Base-by-base conservation (phyloP, 768 basidiomycete species). In the Panaeolus papilionaceus region DNA sequence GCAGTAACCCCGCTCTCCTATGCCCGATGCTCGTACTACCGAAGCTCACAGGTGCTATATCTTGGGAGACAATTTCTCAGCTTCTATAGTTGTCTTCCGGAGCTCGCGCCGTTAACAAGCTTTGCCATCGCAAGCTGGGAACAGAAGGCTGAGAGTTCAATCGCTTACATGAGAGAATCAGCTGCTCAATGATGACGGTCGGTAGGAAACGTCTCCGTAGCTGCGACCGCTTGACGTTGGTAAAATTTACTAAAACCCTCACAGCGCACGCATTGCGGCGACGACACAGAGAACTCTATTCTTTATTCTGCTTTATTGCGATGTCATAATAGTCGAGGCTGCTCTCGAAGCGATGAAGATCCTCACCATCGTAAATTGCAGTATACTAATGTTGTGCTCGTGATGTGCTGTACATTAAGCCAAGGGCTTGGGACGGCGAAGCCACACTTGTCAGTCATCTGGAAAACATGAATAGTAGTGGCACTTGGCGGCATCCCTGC, bases 161-260 rank as follows among this genome's bases (percentile, higher is more conserved):
- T 58, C 54, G 54, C 54, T 58, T 58, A 58, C 54, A 58, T 58
- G 54, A 58, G 54, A 58, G 54, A 58, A 58, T 58, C 54, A 58
- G 8, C 26, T 58, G 54, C 54, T 37, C 54, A 58, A 33, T 58
- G 28, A 58, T 58, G 54, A 58, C 54, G 54, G 54, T 58, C 28
- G 54, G 54, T 58, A 58, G 54, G 54, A 58, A 33, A 58, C 54
- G 28, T 58, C 8, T 6, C 54, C 54, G 54, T 58, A 58, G 16
- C 54, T 58, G 54, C 26, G 8, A 12, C 16, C 26, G 54, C 28
- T 58, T 58, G 54, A 33, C 6, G 49, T 51, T 28, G 23, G 49
- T 51, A 16, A 23, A 23, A 23, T 23, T 23, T 23, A 23, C 23
- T 23, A 23, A 4, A 26, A 51, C 26, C 47, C 7, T 49, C 28